These are phyloP conservation scores for Rosa lucieae DNA, from an alignment of 306 rosid genomes.

Conservation along the genomic window DNA sequence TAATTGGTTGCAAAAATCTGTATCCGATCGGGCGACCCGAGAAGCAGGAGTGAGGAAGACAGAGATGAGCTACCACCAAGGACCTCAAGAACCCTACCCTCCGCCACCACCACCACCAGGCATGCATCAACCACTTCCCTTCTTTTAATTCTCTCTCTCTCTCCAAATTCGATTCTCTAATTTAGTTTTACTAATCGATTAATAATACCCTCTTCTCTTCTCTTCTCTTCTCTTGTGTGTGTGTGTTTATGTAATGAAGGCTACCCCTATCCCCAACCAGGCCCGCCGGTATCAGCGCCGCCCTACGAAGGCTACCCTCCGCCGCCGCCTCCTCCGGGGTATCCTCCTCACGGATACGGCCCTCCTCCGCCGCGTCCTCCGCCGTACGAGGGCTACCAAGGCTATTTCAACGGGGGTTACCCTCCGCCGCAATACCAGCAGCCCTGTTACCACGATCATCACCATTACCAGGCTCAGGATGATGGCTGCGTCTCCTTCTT, in stretches of 20 bases:
- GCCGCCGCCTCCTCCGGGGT: slow-evolving; percentile 43
- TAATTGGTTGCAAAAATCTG: not conserved
- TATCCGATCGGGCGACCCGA: not conserved
- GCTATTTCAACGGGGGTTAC: slow-evolving; percentile 62
- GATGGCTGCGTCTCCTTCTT: slow-evolving; percentile 50
- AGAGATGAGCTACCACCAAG: slow-evolving; percentile 55
- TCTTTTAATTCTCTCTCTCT: no score
- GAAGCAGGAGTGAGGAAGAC: not conserved
- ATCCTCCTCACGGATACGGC: slow-evolving; percentile 26
- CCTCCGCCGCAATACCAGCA: slow-evolving; percentile 50
- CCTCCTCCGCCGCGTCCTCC: slow-evolving; percentile 31
- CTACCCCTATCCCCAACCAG: not conserved
- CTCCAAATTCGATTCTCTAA: not conserved
- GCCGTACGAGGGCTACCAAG: slow-evolving; percentile 69
- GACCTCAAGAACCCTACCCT: slow-evolving; percentile 44
- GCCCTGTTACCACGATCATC: slow-evolving; percentile 39
- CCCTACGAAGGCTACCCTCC: slow-evolving; percentile 25
- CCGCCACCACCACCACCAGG: slow-evolving; percentile 28
- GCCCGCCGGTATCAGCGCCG: slow-evolving; percentile 19
- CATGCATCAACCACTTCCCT: not conserved
- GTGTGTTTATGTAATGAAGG: not conserved
- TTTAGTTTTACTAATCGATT: not conserved
- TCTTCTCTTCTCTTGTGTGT: no score
- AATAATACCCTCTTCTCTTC: not conserved
- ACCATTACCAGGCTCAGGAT: slow-evolving; percentile 31